Conservation (phyloP, 1,284 basidiomycete genomes). For the Testicularia cyperi region DNA sequence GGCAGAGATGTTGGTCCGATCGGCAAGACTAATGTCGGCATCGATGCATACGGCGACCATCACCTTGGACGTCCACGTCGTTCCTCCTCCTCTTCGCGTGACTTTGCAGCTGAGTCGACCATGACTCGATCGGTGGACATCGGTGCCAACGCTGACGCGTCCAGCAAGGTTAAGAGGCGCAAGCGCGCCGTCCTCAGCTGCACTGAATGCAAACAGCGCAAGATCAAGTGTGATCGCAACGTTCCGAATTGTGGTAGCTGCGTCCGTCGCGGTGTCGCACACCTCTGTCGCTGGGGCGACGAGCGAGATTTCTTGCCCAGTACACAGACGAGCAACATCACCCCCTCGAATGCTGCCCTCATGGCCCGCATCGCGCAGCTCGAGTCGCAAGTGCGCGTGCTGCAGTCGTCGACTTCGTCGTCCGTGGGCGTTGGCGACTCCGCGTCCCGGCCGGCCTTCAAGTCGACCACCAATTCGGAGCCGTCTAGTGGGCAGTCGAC, state of each 20-base stretch:
- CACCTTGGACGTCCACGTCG: not conserved
- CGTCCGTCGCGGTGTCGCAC: slow-evolving; percentile 38
- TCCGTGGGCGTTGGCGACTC: too few relatives aligned
- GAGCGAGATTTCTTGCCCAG: slow-evolving; percentile 37
- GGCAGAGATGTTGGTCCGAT: slow-evolving; percentile 7
- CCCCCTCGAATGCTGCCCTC: slow-evolving; percentile 34
- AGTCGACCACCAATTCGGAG: slow-evolving; percentile 4
- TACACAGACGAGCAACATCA: slow-evolving; percentile 23
- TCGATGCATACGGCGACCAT: too few relatives aligned
- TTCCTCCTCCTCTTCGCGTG: not conserved
- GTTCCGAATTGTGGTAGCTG: slow-evolving; percentile 45
- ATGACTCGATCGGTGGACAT: slow-evolving; percentile 5
- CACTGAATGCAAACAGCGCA: slow-evolving; percentile 46
- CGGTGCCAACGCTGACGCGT: slow-evolving; percentile 2
- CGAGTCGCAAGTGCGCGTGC: slow-evolving; percentile 31
- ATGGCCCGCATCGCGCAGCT: slow-evolving; percentile 43
- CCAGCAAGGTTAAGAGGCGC: slow-evolving; percentile 33
- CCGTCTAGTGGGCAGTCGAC: slow-evolving; percentile 19
- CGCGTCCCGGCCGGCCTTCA: too few relatives aligned
- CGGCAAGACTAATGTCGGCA: too few relatives aligned
- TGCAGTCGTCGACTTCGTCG: slow-evolving; percentile 22
- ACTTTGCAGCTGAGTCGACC: slow-evolving; percentile 12
- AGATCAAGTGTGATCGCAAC: slow-evolving; percentile 49
- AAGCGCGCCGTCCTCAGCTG: slow-evolving; percentile 42
- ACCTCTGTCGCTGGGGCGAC: slow-evolving; percentile 47